Percentiles rank a stretch among this genome's conserved stretches.
Conservation (phyloP, 176 grass and related monocot species). For the Tillandsia fasciculata region DNA sequence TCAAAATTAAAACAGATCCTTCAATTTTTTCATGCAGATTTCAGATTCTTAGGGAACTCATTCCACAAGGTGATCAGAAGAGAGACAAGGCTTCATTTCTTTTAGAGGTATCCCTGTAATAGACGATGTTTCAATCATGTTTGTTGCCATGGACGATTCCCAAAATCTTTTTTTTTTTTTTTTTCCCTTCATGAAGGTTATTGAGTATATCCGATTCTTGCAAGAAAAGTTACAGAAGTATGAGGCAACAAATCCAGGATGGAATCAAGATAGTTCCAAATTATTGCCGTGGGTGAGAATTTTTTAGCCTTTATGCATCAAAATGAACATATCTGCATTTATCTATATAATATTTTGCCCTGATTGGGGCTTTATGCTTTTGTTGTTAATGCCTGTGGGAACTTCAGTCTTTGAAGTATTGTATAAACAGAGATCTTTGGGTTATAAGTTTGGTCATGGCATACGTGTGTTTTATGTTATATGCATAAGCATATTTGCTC, state of each 20-base stretch:
- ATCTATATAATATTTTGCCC: background rate
- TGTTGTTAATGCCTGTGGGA: background rate
- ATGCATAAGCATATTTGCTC: too few species aligned
- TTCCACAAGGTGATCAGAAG: conserved; percentile 97
- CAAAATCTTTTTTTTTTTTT: background rate
- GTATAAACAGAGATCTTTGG: background rate
- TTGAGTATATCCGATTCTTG: conserved; percentile 20
- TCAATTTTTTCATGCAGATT: conserved; percentile 46
- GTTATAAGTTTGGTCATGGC: background rate
- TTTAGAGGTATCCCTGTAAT: conserved; percentile 44
- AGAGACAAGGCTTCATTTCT: conserved; percentile 98
- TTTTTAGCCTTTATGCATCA: background rate
- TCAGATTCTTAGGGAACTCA: conserved; percentile 95
- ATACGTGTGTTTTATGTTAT: too few species aligned
- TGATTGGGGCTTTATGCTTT: background rate
- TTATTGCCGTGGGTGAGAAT: conserved; percentile 24
- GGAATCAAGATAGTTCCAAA: conserved; percentile 21
- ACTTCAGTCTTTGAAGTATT: background rate
- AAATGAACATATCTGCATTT: background rate
- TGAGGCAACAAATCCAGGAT: conserved; percentile 7
- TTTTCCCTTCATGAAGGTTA: conserved; percentile 4
- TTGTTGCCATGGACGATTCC: background rate
- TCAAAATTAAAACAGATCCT: too few species aligned
- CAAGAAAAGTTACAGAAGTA: conserved; percentile 21
- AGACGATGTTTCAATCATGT: background rate